Percentiles rank a stretch among this genome's conserved stretches.
Conservation (phyloP, 1,284 basidiomycete species). For the Sanghuangporus sanghuang region DNA sequence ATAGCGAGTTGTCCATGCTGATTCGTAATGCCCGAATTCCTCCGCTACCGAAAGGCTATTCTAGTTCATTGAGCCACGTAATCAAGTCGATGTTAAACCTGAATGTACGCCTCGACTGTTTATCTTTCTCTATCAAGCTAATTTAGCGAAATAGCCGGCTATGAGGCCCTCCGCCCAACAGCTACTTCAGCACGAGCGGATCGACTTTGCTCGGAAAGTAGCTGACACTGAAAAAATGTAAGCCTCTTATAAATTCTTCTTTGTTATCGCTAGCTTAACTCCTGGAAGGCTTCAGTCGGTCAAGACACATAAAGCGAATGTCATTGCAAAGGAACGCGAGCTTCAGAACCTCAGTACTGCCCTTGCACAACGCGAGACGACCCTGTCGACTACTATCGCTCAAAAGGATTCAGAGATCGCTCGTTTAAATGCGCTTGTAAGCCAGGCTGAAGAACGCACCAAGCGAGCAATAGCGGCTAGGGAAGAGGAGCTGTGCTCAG, state of each 20-base stretch:
- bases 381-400: conserved; percentile 38
- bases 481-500: conserved; percentile 64
- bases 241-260: conserved; percentile 23
- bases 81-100: conserved; percentile 86
- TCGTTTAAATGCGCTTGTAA: conserved; percentile 29
- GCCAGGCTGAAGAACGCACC: conserved; percentile 44
- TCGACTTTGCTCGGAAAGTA: conserved; percentile 69
- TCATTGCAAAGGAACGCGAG: conserved; percentile 59
- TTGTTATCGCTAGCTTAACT: not conserved
- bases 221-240: conserved; percentile 78
- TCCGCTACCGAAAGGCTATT: conserved; percentile 78
- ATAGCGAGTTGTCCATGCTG: conserved; percentile 75
- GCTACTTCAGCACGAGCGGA: conserved; percentile 70
- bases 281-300: conserved; percentile 49
- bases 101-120: conserved; percentile 49
- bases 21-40: conserved; percentile 86
- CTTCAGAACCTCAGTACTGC: conserved; percentile 51
- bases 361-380: conserved; percentile 50
- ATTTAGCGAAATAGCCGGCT: conserved; percentile 50
- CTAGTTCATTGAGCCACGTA: conserved; percentile 60
- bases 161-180: conserved; percentile 79
- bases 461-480: conserved; percentile 56
- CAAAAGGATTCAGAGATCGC: conserved; percentile 58
- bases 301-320: conserved; percentile 52
- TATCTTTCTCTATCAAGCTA: not conserved